A percentile compares a stretch with the other conserved stretches of the same genome.
Evolutionary conservation across 345 rosid species (phyloP).

Genomic region (Alliaria petiolata): DNA sequence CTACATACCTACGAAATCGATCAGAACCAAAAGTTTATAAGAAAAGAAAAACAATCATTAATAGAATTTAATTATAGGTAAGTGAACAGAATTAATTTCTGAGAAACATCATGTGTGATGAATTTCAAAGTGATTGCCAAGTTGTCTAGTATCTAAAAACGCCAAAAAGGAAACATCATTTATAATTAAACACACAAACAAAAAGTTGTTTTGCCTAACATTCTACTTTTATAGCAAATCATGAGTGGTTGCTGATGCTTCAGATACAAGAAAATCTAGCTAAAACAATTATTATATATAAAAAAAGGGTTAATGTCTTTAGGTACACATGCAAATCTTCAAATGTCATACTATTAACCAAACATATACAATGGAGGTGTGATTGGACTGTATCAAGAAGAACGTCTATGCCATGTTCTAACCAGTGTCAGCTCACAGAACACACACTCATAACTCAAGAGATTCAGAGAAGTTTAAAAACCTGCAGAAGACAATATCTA

Average conservation of each 20-base stretch:
- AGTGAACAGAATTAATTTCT: background rate
- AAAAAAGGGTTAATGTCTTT: background rate
- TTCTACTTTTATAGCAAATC: slow-evolving; percentile 15
- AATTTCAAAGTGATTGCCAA: background rate
- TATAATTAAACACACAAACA: slow-evolving; percentile 3
- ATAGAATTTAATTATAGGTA: background rate
- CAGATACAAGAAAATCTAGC: slow-evolving; percentile 10
- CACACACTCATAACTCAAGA: background rate
- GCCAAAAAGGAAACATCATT: slow-evolving; percentile 9
- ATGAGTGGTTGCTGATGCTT: slow-evolving; percentile 21
- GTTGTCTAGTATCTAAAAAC: background rate
- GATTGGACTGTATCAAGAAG: background rate
- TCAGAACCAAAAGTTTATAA: background rate
- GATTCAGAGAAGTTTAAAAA: background rate
- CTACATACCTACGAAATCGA: background rate
- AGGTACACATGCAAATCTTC: slow-evolving; percentile 27
- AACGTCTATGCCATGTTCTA: slow-evolving; percentile 9
- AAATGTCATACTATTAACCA: slow-evolving; percentile 7
- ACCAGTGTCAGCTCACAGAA: background rate
- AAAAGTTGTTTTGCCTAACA: slow-evolving; percentile 18
- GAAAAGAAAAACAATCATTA: background rate
- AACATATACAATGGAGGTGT: background rate
- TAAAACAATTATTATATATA: background rate
- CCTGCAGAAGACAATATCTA: slow-evolving; percentile 11
- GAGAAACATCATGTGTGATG: background rate